A percentile compares a stretch with the other conserved stretches of the same genome.
phyloP scores from a whole-genome alignment of 495 filamentous ascomycete genomes.

The Echria macrotheca region DNA sequence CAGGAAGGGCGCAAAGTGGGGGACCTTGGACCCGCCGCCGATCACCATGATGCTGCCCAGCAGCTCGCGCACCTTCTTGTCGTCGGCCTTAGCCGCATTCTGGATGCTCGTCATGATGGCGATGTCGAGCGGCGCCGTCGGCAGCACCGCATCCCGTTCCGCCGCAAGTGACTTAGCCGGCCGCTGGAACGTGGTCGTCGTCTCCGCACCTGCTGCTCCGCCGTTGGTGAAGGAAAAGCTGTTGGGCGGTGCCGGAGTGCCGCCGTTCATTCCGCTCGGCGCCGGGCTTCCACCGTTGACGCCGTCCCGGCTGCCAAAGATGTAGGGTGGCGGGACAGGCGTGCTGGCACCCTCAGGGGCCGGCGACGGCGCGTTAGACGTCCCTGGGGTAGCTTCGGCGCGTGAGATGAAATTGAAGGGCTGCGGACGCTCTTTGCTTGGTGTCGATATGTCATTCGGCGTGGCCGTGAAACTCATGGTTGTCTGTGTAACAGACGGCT shows the following conservation, averaged over 20 bases:
- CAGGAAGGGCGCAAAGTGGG: slow-evolving; percentile 66
- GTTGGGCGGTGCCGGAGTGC: slow-evolving; percentile 40
- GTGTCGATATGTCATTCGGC: slow-evolving; percentile 41
- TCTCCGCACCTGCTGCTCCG: slow-evolving; percentile 16
- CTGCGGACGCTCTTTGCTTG: slow-evolving; percentile 47
- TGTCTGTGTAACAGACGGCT: slow-evolving; percentile 48
- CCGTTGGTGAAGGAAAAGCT: slow-evolving; percentile 11
- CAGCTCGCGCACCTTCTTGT: slow-evolving; percentile 88
- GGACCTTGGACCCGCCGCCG: slow-evolving; percentile 79
- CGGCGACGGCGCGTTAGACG: slow-evolving; percentile 81
- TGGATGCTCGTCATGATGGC: slow-evolving; percentile 84
- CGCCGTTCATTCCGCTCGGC: slow-evolving; percentile 42
- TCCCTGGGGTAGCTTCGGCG: slow-evolving; percentile 60
- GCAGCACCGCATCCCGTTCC: slow-evolving; percentile 76
- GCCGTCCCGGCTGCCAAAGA: slow-evolving; percentile 42
- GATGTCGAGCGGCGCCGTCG: slow-evolving; percentile 74
- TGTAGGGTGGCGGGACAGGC: slow-evolving; percentile 54
- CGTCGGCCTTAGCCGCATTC: slow-evolving; percentile 80
- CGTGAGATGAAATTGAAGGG: slow-evolving; percentile 52
- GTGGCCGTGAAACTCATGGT: slow-evolving; percentile 32
- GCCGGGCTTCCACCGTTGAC: slow-evolving; percentile 40
- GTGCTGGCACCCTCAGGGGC: slow-evolving; percentile 70
- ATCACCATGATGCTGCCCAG: slow-evolving; percentile 93
- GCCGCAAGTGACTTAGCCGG: slow-evolving; percentile 48
- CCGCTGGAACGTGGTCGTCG: slow-evolving; percentile 36